Percentiles rank a stretch among this genome's conserved stretches.
phyloP scores from a whole-genome alignment of 2,329 filamentous ascomycete species.

The Didymella glomerata region DNA sequence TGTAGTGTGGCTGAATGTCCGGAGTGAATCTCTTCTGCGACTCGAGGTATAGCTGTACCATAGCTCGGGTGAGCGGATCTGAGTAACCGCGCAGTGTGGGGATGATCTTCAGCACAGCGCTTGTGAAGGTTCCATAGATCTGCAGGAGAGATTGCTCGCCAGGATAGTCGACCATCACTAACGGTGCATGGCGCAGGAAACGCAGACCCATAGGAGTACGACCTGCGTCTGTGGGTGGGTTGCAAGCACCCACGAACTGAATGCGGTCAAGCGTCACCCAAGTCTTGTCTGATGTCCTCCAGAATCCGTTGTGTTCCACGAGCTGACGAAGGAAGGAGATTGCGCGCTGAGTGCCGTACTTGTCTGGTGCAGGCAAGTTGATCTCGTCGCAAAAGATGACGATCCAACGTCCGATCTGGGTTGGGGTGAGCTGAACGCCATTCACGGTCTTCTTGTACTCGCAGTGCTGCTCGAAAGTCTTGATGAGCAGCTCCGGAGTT shows the following conservation, averaged over 20 bases:
- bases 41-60: constrained; percentile 96
- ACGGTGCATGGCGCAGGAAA: constrained; percentile 95
- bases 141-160: constrained; percentile 93
- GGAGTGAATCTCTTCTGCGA: constrained; percentile 95
- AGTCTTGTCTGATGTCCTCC: constrained; percentile 94
- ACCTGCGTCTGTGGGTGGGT: constrained; percentile 95
- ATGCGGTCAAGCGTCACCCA: constrained; percentile 98
- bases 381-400: constrained; percentile 99
- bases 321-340: constrained; percentile 98
- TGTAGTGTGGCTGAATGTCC: constrained; percentile 97
- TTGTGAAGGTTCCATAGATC: constrained; percentile 99
- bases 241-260: constrained; percentile 98
- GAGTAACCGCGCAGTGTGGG: constrained; percentile 94
- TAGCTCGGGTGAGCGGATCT: constrained; percentile 91
- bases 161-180: constrained; percentile 99
- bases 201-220: constrained; percentile 92
- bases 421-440: constrained; percentile 93
- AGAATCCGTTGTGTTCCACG: constrained; percentile 99
- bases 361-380: constrained; percentile 96
- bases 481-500: constrained; percentile 95
- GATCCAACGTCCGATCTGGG: constrained; percentile 95
- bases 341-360: constrained; percentile 95
- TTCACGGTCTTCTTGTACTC: constrained; percentile 99
- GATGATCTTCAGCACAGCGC: constrained; percentile 94
- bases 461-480: constrained; percentile 99